Percentiles rank a stretch among this genome's conserved stretches.
Conservation (phyloP, 225 moss, liverwort and hornwort genomes). For the Polytrichum commune region DNA sequence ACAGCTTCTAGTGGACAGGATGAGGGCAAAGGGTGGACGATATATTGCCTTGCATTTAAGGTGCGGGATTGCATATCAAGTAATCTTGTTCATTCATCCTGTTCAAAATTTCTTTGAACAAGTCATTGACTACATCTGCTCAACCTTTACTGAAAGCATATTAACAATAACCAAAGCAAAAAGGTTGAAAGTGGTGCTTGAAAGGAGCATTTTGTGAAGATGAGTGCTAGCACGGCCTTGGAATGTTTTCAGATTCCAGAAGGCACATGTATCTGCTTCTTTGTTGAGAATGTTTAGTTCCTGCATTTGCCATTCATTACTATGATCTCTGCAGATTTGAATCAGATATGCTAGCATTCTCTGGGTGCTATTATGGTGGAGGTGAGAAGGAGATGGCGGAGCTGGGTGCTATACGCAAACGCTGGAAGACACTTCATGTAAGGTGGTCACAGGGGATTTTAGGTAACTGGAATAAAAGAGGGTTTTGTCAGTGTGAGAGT, state of each 20-base stretch:
- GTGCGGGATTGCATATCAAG: constrained; percentile 33
- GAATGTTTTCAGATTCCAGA: too few relatives aligned
- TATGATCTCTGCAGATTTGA: constrained; percentile 60
- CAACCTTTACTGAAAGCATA: too few relatives aligned
- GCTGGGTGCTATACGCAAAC: constrained; percentile 77
- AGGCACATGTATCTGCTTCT: too few relatives aligned
- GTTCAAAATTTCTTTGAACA: not conserved
- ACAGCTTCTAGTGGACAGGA: constrained; percentile 73
- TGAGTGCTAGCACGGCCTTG: too few relatives aligned
- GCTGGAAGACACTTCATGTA: constrained; percentile 90
- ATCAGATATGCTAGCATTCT: constrained; percentile 98
- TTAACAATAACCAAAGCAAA: too few relatives aligned
- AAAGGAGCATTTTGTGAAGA: too few relatives aligned
- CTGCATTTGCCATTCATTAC: not conserved
- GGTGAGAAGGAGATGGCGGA: constrained; percentile 73
- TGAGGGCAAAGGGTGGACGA: constrained; percentile 70
- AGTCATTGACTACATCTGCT: not conserved
- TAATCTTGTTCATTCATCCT: not conserved
- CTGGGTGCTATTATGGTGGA: constrained; percentile 94
- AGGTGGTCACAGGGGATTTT: not conserved
- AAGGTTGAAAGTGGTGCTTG: too few relatives aligned
- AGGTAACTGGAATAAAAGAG: too few relatives aligned
- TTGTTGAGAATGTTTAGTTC: too few relatives aligned
- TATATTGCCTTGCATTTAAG: constrained; percentile 97
- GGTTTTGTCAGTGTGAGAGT: too few relatives aligned